Base-by-base conservation (phyloP, 495 filamentous ascomycete genomes). In the Thermothielavioides terrestris region DNA sequence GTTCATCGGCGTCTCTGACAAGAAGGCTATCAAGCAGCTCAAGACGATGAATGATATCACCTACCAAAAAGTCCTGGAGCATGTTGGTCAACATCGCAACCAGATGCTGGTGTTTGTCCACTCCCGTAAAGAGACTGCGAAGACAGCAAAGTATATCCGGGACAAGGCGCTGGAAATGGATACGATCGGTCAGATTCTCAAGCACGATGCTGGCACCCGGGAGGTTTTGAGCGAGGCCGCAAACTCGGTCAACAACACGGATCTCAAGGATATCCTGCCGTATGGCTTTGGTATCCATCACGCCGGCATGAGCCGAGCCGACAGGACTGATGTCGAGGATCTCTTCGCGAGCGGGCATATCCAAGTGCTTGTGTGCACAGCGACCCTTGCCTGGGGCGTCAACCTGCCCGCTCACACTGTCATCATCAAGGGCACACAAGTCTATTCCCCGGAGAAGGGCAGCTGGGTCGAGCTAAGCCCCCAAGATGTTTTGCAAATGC, bases 61-160 rank as follows among this genome's bases (percentile, higher is more conserved):
- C 42, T 97, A 99, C 64, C 94, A 82, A 38, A 99, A 99, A 63
- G 90, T 97, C 17, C 78, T 99, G 52, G 92, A 99, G 65, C 92
- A 98, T 60, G 92, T 96, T 21, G 91, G 90, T 1, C 79, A 82
- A 43, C 83, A 91, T 51, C 78, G 83, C 48, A 89, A 95, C 58
- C 92, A 99, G 68, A 95, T 99, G 89, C 80, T 99, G 36, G 91
- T 99, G 42, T 99, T 99, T 57, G 92, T 97, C 17, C 92, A 99
- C 61, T 99, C 92, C 21, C 74, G 92, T 48, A 99, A 99, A 63
- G 92, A 99, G 61, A 99, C 92, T 0, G 89, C 89, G 5, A 99
- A 97, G 68, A 99, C 92, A 0, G 92, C 91, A 6, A 88, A 85
- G 66, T 95, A 94, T 64, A 86, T 99, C 59, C 76, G 89, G 43